Evolutionary conservation across 495 filamentous ascomycete species (phyloP).

Genomic region (Penicillium silybi): DNA sequence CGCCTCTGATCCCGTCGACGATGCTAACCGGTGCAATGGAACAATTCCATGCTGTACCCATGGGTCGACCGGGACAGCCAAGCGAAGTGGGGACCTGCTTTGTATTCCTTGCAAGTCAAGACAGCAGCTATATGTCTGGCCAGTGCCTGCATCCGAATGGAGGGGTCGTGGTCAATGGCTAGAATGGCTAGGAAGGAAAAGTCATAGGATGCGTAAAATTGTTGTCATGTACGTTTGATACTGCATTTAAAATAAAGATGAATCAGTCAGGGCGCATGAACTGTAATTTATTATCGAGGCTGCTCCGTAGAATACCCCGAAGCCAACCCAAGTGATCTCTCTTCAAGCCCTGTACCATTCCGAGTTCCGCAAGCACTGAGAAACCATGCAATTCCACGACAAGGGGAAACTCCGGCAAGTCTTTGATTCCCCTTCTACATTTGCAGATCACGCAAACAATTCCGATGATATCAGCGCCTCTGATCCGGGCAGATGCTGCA

Average conservation of each 20-base stretch:
- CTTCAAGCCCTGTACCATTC: background rate
- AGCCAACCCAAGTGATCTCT: background rate
- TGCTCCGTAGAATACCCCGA: background rate
- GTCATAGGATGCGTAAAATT: background rate
- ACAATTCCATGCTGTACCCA: constrained; percentile 66
- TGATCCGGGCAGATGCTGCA: background rate
- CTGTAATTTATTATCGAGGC: background rate
- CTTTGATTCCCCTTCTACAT: background rate
- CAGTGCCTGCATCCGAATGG: constrained; percentile 65
- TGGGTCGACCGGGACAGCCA: constrained; percentile 75
- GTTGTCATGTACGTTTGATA: too few species aligned
- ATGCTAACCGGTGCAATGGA: constrained; percentile 70
- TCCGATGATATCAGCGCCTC: background rate
- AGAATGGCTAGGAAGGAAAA: background rate
- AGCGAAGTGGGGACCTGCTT: constrained; percentile 79
- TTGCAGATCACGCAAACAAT: background rate
- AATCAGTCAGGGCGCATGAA: background rate
- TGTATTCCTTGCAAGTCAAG: constrained; percentile 75
- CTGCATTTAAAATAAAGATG: too few species aligned
- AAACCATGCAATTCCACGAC: too few species aligned
- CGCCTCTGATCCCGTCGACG: constrained; percentile 74
- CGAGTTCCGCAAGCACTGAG: background rate
- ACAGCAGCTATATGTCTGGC: constrained; percentile 67
- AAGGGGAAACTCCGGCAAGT: background rate
- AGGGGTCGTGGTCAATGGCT: constrained; percentile 59